A percentile compares a stretch with the other conserved stretches of the same genome.
phyloP scores from a whole-genome alignment of 2,329 filamentous ascomycete species.

The Neopestalotiopsis sp. region DNA sequence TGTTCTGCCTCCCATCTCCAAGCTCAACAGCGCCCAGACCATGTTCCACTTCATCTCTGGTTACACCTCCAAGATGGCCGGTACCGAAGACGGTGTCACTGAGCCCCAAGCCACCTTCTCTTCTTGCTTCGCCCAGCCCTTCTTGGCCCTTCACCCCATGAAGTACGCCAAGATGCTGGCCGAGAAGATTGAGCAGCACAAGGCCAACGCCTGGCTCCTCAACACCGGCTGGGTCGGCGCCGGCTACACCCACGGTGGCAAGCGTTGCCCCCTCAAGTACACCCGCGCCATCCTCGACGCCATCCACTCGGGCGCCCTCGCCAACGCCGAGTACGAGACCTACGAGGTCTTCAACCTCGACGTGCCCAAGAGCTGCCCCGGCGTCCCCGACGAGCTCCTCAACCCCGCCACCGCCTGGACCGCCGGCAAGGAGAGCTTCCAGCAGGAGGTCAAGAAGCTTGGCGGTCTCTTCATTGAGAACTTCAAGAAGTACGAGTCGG shows the following conservation, averaged over 20 bases:
- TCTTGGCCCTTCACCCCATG: constrained; percentile 99
- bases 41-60: constrained; percentile 99
- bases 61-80: constrained; percentile 99
- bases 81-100: constrained; percentile 94
- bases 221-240: constrained; percentile 78
- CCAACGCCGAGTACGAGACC: constrained; percentile 89
- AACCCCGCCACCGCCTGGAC: constrained; percentile 96
- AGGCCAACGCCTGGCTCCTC: constrained; percentile 95
- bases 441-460: constrained; percentile 87
- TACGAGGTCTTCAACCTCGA: constrained; percentile 97
- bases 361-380: constrained; percentile 90
- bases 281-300: constrained; percentile 97
- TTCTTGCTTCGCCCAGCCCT: constrained; percentile 98
- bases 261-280: constrained; percentile 98
- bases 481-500: constrained; percentile 92
- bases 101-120: constrained; percentile 99
- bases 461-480: constrained; percentile 92
- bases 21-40: constrained; percentile 91
- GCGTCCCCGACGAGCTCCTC: constrained; percentile 88
- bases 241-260: constrained; percentile 86
- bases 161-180: constrained; percentile 98
- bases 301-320: constrained; percentile 96
- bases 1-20: constrained; percentile 96
- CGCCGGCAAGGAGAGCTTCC: constrained; percentile 80
- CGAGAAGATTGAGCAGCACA: constrained; percentile 95